A percentile compares a stretch with the other conserved stretches of the same genome.
phyloP scores from a whole-genome alignment of 768 basidiomycete species.

The Pulveroboletus ravenelii region DNA sequence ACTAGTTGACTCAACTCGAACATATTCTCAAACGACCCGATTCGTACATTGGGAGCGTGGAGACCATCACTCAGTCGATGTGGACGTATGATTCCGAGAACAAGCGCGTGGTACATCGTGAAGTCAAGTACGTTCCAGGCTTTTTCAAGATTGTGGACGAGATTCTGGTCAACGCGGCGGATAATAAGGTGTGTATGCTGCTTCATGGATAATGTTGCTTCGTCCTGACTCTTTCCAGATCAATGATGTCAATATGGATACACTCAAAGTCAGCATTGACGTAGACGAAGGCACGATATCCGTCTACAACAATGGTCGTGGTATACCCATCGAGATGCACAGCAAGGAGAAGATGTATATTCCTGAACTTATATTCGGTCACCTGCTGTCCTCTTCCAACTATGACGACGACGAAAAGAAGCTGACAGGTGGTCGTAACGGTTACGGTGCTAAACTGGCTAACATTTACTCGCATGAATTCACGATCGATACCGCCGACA shows the following conservation, averaged over 20 bases:
- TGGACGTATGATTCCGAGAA: constrained; percentile 89
- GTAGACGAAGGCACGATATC: constrained; percentile 81
- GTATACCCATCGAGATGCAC: constrained; percentile 97
- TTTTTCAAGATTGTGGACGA: constrained; percentile 99
- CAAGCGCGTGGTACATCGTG: constrained; percentile 80
- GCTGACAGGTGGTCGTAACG: constrained; percentile 96
- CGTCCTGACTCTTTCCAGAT: constrained; percentile 48
- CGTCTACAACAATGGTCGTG: constrained; percentile 91
- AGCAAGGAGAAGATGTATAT: constrained; percentile 90
- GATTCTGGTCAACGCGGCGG: constrained; percentile 97
- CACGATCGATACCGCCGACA: constrained; percentile 93
- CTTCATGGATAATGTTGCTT: background rate
- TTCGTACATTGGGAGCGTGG: constrained; percentile 95
- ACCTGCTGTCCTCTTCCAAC: constrained; percentile 90
- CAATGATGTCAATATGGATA: constrained; percentile 89
- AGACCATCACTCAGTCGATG: constrained; percentile 79
- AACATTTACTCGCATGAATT: constrained; percentile 98
- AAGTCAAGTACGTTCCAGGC: constrained; percentile 89
- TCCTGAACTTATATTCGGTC: constrained; percentile 95
- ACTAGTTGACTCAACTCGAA: constrained; percentile 87
- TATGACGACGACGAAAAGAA: constrained; percentile 99
- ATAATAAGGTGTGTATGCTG: constrained; percentile 80
- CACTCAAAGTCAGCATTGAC: constrained; percentile 84
- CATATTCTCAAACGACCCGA: constrained; percentile 91
- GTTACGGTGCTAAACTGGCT: constrained; percentile 96